Evolutionary conservation across 352 stramenopile species (phyloP).

Genomic region (Globisporangium middletonii): DNA sequence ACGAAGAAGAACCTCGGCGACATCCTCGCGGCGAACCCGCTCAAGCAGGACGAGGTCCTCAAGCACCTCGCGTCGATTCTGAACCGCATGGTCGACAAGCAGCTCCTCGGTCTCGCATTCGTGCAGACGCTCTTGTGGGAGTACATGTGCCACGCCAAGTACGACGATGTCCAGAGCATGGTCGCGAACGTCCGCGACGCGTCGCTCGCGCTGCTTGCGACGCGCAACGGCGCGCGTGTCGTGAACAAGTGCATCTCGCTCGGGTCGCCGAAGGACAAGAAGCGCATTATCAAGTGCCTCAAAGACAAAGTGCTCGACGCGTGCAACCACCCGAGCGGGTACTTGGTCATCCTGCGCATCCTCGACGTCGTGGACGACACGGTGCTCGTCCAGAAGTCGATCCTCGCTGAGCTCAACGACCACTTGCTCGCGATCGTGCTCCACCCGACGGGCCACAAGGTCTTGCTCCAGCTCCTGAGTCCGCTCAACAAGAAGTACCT

Average conservation of each 20-base stretch:
- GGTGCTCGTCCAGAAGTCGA: conserved; percentile 86
- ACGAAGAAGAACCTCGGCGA: conserved; percentile 79
- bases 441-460: conserved; percentile 70
- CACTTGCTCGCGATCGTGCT: conserved; percentile 63
- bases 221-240: conserved; percentile 80
- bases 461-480: conserved; percentile 74
- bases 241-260: conserved; percentile 84
- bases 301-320: conserved; percentile 89
- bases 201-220: conserved; percentile 79
- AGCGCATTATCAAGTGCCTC: conserved; percentile 88
- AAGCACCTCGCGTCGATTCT: conserved; percentile 60
- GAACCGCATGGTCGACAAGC: conserved; percentile 88
- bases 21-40: conserved; percentile 57
- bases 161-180: conserved; percentile 79
- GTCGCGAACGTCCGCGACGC: conserved; percentile 83
- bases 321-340: conserved; percentile 87
- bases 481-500: conserved; percentile 84
- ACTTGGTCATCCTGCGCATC: conserved; percentile 86
- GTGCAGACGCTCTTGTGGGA: conserved; percentile 89
- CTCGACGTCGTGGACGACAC: conserved; percentile 89
- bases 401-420: conserved; percentile 79
- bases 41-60: conserved; percentile 72
- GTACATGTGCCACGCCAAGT: conserved; percentile 79
- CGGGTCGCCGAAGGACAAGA: conserved; percentile 85
- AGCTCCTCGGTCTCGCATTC: conserved; percentile 82